These are phyloP conservation scores for Cladosporium sp. DNA, from an alignment of 2,329 filamentous ascomycete species.

Conservation along the genomic window DNA sequence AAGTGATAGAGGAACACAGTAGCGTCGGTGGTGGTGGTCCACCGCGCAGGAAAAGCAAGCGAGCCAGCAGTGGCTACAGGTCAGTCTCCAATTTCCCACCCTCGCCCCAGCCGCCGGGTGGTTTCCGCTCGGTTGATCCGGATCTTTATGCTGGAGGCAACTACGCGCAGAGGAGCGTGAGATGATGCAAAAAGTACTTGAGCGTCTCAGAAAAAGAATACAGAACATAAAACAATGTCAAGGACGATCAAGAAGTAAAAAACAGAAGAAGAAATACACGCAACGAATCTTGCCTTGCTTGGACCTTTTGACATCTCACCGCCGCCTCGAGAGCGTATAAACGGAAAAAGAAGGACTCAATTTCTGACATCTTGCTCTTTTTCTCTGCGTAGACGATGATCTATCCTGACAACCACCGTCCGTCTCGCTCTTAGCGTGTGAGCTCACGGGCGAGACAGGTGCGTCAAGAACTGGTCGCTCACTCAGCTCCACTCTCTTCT, in stretches of 20 bases:
- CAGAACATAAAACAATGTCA: slow-evolving; percentile 2
- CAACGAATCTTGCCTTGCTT: not conserved
- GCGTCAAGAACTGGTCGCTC: too few species aligned
- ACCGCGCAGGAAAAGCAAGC: slow-evolving; percentile 35
- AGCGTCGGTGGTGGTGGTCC: slow-evolving; percentile 34
- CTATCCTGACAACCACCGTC: not conserved
- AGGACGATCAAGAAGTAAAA: not conserved
- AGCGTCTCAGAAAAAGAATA: not conserved
- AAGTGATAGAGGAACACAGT: slow-evolving; percentile 56
- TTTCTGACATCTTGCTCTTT: slow-evolving; percentile 10
- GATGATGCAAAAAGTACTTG: not conserved
- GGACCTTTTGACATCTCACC: not conserved
- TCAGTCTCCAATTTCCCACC: slow-evolving; percentile 35
- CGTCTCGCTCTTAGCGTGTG: not conserved
- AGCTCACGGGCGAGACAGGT: not conserved
- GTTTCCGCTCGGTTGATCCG: slow-evolving; percentile 10
- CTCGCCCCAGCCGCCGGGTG: slow-evolving; percentile 11
- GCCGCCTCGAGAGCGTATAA: not conserved
- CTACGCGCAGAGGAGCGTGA: slow-evolving; percentile 17
- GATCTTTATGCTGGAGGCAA: slow-evolving; percentile 35
- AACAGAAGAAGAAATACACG: not conserved
- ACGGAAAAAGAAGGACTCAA: not conserved
- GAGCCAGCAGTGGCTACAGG: slow-evolving; percentile 44
- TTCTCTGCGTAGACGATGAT: slow-evolving; percentile 11
- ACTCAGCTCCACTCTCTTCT: too few species aligned